Evolutionary conservation across 176 grass and related monocot genomes (phyloP), one percentile per base, ranked within the genome.

Genomic region (Triticum dicoccoides): DNA sequence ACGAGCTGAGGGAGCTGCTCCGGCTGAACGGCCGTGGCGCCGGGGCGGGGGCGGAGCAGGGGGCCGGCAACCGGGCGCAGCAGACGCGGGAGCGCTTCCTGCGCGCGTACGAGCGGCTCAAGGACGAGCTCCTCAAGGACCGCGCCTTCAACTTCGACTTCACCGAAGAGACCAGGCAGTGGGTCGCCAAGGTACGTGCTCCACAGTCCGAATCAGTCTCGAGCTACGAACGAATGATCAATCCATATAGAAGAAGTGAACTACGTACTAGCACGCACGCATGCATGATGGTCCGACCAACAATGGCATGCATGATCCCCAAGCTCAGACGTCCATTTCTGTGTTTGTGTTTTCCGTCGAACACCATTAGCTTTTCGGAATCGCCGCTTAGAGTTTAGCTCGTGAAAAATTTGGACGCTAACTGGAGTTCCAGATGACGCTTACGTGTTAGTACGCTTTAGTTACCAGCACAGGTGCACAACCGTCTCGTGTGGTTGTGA

Each of bases 31-130:
- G 77, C 68, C 37, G 73, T 21, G 11, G 65, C 3, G 30, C 21
- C 9, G 0, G 30, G 23, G 20, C 17, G 44, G 32, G 9, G 24
- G 11, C 68, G 77, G 61, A 66, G 61, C 41, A 72, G 59, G 65
- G 2, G 8, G 14, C 3, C 3, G 6, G 71, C 23, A 74, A 49
- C 71, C 0, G 5, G 37, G 51, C 62, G 78, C 29, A 84, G 87
- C 17, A 27, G 5, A 85, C 34, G 34, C 62, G 64, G 78, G 88
- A 82, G 25, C 65, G 83, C 78, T 89, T 89, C 83, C 61, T 89
- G 77, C 83, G 70, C 47, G 88, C 83, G 49, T 86, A 89, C 88
- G 88, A 89, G 88, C 78, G 88, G 78, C 88, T 89, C 88, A 89
- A 89, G 83, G 61, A 6, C 35, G 88, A 89, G 83, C 61, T 89